Conservation (phyloP, 2,329 filamentous ascomycete genomes). For the Fusarium ramigenum region DNA sequence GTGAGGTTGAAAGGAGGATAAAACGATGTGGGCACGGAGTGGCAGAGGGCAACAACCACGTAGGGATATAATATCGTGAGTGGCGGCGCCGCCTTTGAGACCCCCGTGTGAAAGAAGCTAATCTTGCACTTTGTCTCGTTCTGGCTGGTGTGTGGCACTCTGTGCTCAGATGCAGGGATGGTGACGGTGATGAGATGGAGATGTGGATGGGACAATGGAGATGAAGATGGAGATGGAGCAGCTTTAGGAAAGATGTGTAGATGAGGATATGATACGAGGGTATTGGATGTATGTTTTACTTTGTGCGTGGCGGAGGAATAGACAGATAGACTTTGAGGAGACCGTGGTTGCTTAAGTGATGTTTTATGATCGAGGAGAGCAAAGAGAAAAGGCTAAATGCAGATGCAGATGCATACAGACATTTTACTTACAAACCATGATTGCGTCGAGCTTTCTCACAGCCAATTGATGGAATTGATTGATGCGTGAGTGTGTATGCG, state of each 20-base stretch:
- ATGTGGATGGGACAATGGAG: not conserved
- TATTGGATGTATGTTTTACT: not conserved
- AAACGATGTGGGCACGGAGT: slow-evolving; percentile 7
- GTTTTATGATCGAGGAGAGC: not conserved
- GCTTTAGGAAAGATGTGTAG: not conserved
- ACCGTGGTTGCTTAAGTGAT: not conserved
- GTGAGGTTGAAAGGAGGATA: slow-evolving; percentile 15
- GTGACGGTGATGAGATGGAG: slow-evolving; percentile 6
- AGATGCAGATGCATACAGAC: not conserved
- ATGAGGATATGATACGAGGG: slow-evolving; percentile 3
- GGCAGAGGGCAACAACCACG: not conserved
- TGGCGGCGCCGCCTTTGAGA: slow-evolving; percentile 19
- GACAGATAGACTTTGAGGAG: not conserved
- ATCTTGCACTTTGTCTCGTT: slow-evolving; percentile 30
- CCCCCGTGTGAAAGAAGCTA: slow-evolving; percentile 27
- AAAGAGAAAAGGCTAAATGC: slow-evolving; percentile 8
- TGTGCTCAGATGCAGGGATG: slow-evolving; percentile 20
- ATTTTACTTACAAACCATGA: slow-evolving; percentile 35
- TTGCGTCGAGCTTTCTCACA: not conserved
- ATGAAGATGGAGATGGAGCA: slow-evolving; percentile 14
- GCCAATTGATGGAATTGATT: not conserved
- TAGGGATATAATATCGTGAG: slow-evolving; percentile 24
- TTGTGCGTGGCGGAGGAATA: not conserved
- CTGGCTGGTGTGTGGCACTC: slow-evolving; percentile 25
- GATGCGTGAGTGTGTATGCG: not conserved